Percentiles rank a stretch among this genome's conserved stretches.
These are phyloP conservation scores for Cajanus cajan DNA, from an alignment of 306 rosid genomes.

Conservation along the genomic window DNA sequence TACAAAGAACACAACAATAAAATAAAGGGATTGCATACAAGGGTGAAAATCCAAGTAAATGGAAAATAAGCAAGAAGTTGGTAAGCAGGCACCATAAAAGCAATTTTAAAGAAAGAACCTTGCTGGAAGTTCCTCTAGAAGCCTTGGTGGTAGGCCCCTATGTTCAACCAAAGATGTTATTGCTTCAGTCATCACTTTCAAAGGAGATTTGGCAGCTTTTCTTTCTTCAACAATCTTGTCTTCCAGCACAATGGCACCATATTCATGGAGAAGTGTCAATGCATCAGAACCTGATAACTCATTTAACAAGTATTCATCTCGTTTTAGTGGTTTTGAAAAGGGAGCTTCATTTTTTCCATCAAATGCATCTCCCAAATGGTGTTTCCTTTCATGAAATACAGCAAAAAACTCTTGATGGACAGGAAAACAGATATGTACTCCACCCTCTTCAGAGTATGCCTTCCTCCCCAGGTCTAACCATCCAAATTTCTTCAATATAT, in stretches of 20 bases:
- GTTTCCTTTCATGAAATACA: conserved; percentile 42
- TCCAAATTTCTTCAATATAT: conserved; percentile 79
- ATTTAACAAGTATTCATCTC: conserved; percentile 31
- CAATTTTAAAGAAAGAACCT: conserved; percentile 49
- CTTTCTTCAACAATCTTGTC: conserved; percentile 63
- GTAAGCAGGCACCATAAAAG: conserved; percentile 9
- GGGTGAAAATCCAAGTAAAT: conserved; percentile 14
- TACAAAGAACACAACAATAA: conserved; percentile 17
- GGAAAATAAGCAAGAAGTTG: conserved; percentile 30
- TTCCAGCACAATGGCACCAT: conserved; percentile 50
- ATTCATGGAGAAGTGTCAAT: conserved; percentile 56
- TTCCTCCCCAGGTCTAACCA: conserved; percentile 88
- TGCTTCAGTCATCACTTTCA: conserved; percentile 67
- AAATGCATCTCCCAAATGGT: conserved; percentile 33
- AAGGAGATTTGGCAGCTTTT: conserved; percentile 67
- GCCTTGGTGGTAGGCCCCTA: conserved; percentile 52
- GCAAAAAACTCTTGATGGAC: conserved; percentile 49
- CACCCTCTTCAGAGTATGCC: conserved; percentile 61
- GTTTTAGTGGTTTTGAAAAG: conserved; percentile 33
- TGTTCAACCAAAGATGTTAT: conserved; percentile 58
- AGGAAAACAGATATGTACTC: conserved; percentile 72
- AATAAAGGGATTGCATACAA: conserved; percentile 21
- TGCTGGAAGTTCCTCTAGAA: conserved; percentile 82
- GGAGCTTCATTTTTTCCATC: conserved; percentile 41
- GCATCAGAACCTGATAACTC: conserved; percentile 52